Conservation (phyloP, 2,329 filamentous ascomycete species). For the Graphiopsis chlorocephala region DNA sequence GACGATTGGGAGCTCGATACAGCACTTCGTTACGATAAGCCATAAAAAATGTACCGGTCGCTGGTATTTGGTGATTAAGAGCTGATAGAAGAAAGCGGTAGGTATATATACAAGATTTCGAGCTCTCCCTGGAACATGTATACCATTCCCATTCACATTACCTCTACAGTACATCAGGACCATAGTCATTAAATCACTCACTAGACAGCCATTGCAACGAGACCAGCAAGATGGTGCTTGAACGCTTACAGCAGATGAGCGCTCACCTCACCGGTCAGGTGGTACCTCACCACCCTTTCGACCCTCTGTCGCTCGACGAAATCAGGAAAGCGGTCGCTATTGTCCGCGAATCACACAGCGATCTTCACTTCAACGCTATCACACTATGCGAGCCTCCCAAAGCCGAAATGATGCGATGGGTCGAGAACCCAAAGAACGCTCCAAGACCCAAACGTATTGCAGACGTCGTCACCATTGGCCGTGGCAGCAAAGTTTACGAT, state of each 20-base stretch:
- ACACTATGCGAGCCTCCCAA: conserved; percentile 83
- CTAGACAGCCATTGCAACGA: background rate
- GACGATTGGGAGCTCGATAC: conserved; percentile 14
- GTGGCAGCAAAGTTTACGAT: conserved; percentile 77
- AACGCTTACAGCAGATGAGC: conserved; percentile 62
- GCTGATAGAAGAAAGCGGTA: conserved; percentile 3
- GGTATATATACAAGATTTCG: background rate
- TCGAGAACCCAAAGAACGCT: conserved; percentile 60
- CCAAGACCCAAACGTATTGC: conserved; percentile 69
- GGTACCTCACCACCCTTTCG: conserved; percentile 66
- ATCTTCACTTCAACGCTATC: conserved; percentile 82
- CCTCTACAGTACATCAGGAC: background rate
- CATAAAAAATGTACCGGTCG: background rate
- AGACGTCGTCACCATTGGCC: conserved; percentile 78
- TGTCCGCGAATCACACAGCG: conserved; percentile 66
- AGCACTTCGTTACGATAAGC: conserved; percentile 7
- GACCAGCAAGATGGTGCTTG: conserved; percentile 37
- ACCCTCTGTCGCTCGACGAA: conserved; percentile 70
- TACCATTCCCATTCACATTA: background rate
- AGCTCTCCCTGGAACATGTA: background rate
- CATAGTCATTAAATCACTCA: background rate
- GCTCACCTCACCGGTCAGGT: conserved; percentile 58
- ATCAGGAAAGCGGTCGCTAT: conserved; percentile 69
- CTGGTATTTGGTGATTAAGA: background rate
- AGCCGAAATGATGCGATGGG: conserved; percentile 76